Percentiles rank a stretch among this genome's conserved stretches.
Conservation (phyloP, 768 basidiomycete species). For the Leucocoprinus birnbaumii region DNA sequence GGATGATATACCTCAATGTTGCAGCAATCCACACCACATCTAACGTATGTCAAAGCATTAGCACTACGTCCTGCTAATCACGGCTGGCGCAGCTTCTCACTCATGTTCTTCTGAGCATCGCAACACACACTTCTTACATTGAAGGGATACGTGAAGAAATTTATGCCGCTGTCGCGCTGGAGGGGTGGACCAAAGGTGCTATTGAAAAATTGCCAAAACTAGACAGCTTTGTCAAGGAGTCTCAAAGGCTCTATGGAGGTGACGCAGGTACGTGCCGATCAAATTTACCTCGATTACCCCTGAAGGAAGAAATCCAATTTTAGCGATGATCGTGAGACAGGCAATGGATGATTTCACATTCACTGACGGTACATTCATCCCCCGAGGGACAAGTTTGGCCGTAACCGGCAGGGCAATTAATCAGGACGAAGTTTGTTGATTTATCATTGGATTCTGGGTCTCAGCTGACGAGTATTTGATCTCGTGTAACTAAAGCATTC, state of each 20-base stretch:
- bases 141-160: constrained; percentile 38
- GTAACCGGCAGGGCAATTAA: constrained; percentile 24
- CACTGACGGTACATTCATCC: constrained; percentile 40
- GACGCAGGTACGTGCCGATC: constrained; percentile 12
- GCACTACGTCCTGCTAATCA: not conserved
- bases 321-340: constrained; percentile 24
- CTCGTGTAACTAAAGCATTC: constrained; percentile 8
- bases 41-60: constrained; percentile 23
- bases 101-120: constrained; percentile 35
- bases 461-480: no score
- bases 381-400: constrained; percentile 31
- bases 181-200: constrained; percentile 30
- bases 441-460: no score
- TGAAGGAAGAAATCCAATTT: constrained; percentile 14
- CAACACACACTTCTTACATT: constrained; percentile 26
- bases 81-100: constrained; percentile 25
- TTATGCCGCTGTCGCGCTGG: constrained; percentile 20
- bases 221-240: constrained; percentile 52
- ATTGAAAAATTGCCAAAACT: constrained; percentile 36
- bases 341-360: constrained; percentile 39
- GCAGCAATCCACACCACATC: constrained; percentile 34
- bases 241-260: constrained; percentile 32
- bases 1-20: constrained; percentile 34
- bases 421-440: constrained; percentile 14
- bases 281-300: constrained; percentile 13